These are phyloP conservation scores for Solanum microdontum DNA, from an alignment of 257 asterid species.

Conservation along the genomic window DNA sequence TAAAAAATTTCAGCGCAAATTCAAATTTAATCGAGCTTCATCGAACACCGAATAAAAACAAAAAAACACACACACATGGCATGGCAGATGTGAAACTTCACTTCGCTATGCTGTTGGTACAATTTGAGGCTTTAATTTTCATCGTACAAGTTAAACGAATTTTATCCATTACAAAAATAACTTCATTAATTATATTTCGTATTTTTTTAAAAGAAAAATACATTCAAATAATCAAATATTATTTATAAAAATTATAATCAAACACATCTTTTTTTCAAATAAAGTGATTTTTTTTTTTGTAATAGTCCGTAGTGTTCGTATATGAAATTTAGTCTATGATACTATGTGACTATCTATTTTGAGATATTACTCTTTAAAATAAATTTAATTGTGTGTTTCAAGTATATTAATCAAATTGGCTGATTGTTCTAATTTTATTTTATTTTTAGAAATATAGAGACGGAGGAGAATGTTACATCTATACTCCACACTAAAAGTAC, in stretches of 20 bases:
- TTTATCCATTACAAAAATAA: background rate
- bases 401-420: background rate
- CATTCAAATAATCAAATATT: too few relatives aligned
- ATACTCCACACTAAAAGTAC: too few relatives aligned
- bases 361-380: too few relatives aligned
- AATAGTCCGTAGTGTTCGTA: too few relatives aligned
- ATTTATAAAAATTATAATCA: background rate
- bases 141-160: background rate
- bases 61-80: too few relatives aligned
- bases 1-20: too few relatives aligned
- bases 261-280: background rate
- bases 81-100: background rate
- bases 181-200: background rate
- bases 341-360: too few relatives aligned
- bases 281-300: too few relatives aligned
- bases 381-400: background rate
- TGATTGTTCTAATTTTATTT: too few relatives aligned
- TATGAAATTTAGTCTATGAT: background rate
- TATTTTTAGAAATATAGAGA: too few relatives aligned
- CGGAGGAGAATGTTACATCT: background rate
- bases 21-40: too few relatives aligned
- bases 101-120: background rate
- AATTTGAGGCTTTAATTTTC: background rate
- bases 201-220: too few relatives aligned
- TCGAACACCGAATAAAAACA: rapidly evolving